Evolutionary conservation across 495 filamentous ascomycete species (phyloP).

Genomic region (Lepraria neglecta): DNA sequence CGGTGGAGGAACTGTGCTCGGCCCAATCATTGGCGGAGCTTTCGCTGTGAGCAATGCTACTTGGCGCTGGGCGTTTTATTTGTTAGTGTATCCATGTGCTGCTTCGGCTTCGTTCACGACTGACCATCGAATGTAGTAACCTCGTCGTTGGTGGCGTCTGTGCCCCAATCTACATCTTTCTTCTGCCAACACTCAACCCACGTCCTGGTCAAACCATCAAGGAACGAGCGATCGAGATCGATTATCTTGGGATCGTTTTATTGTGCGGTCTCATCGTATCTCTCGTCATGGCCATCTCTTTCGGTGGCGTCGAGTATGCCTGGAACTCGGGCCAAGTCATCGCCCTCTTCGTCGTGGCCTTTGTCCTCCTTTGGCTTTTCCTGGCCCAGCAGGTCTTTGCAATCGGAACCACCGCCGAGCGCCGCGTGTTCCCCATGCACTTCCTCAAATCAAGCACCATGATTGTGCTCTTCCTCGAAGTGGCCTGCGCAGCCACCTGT

Average conservation of each 20-base stretch:
- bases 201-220: conserved; percentile 32
- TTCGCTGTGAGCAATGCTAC: conserved; percentile 34
- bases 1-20: conserved; percentile 43
- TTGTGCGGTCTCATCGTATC: conserved; percentile 24
- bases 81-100: too few species aligned
- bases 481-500: conserved; percentile 24
- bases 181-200: conserved; percentile 44
- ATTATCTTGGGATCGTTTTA: conserved; percentile 32
- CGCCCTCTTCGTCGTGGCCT: conserved; percentile 27
- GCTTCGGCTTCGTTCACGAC: too few species aligned
- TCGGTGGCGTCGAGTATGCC: conserved; percentile 31
- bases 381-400: conserved; percentile 42
- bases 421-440: conserved; percentile 48
- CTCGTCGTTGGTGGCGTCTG: conserved; percentile 45
- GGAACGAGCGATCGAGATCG: conserved; percentile 35
- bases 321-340: conserved; percentile 31
- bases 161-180: conserved; percentile 50
- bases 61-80: conserved; percentile 60
- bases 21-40: conserved; percentile 39
- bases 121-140: too few species aligned
- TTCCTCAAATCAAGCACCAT: conserved; percentile 35
- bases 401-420: conserved; percentile 40
- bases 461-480: conserved; percentile 41
- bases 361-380: conserved; percentile 27
- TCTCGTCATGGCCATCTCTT: conserved; percentile 32